phyloP scores from a whole-genome alignment of 176 grass and related monocot species.

The Zizania latifolia region DNA sequence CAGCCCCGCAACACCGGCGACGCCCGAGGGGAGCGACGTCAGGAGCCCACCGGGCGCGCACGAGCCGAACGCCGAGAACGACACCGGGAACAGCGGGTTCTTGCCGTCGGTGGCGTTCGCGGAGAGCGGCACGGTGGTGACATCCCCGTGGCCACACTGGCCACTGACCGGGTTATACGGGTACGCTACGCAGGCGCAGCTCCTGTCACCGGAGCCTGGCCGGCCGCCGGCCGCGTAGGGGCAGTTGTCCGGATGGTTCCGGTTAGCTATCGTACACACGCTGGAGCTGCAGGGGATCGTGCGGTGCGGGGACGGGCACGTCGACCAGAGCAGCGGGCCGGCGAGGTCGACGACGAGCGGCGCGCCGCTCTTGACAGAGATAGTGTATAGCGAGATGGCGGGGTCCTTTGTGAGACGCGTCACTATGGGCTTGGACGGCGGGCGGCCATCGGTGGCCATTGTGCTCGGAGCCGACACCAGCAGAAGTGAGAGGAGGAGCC shows the following conservation, averaged over 20 bases:
- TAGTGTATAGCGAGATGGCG: slow-evolving; percentile 18
- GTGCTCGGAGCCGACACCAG: background rate
- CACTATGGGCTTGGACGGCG: background rate
- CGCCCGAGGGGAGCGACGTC: background rate
- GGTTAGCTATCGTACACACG: background rate
- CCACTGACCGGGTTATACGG: slow-evolving; percentile 10
- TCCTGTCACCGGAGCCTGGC: background rate
- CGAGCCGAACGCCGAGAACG: background rate
- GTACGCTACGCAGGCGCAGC: slow-evolving; percentile 19
- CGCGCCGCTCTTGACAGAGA: slow-evolving; percentile 3
- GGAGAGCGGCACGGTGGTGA: slow-evolving; percentile 15
- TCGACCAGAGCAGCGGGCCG: slow-evolving; percentile 21
- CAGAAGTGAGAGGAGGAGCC: background rate
- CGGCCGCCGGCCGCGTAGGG: background rate
- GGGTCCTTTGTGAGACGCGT: slow-evolving; percentile 12
- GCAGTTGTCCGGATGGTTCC: background rate
- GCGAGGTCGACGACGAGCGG: slow-evolving; percentile 30
- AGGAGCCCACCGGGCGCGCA: slow-evolving; percentile 21
- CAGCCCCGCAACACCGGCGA: slow-evolving; percentile 31
- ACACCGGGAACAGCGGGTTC: slow-evolving; percentile 32
- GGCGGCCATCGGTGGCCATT: too few species aligned
- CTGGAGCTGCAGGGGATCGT: background rate
- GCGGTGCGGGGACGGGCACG: slow-evolving; percentile 12
- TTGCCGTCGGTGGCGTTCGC: slow-evolving; percentile 37
- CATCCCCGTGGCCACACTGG: background rate